Conservation (phyloP, 2,329 filamentous ascomycete genomes). For the Graphilbum sp. region DNA sequence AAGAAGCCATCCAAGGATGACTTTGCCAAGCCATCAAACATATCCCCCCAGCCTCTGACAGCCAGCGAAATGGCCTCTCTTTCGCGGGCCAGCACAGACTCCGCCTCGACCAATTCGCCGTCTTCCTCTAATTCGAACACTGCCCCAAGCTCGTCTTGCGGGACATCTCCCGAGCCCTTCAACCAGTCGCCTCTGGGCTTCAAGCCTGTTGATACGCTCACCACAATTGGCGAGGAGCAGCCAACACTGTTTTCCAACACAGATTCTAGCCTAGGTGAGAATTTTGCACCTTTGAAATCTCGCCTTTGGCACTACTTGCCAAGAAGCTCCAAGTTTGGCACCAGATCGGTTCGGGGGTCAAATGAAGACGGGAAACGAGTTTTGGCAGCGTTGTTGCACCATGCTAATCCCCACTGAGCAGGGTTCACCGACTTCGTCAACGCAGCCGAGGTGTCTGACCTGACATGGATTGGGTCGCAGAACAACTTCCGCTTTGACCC, state of each 20-base stretch:
- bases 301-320: too few species aligned
- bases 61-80: constrained; percentile 21
- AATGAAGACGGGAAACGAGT: too few species aligned
- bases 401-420: too few species aligned
- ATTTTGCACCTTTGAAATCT: background rate
- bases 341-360: too few species aligned
- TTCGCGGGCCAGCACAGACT: constrained; percentile 34
- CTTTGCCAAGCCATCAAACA: constrained; percentile 39
- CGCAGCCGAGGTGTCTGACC: constrained; percentile 36
- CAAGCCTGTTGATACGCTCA: constrained; percentile 45
- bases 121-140: constrained; percentile 44
- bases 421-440: constrained; percentile 21
- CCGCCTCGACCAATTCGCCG: constrained; percentile 44
- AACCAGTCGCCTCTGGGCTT: constrained; percentile 53
- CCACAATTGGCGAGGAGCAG: constrained; percentile 51
- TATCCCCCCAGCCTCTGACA: constrained; percentile 34
- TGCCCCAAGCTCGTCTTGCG: constrained; percentile 49
- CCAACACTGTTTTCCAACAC: constrained; percentile 30
- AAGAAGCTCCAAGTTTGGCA: too few species aligned
- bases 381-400: too few species aligned
- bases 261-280: constrained; percentile 18
- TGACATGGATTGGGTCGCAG: constrained; percentile 64
- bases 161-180: constrained; percentile 61
- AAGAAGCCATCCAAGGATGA: constrained; percentile 27
- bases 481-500: constrained; percentile 82